Conservation (phyloP, 83 land plant genomes). For the Picea mariana region DNA sequence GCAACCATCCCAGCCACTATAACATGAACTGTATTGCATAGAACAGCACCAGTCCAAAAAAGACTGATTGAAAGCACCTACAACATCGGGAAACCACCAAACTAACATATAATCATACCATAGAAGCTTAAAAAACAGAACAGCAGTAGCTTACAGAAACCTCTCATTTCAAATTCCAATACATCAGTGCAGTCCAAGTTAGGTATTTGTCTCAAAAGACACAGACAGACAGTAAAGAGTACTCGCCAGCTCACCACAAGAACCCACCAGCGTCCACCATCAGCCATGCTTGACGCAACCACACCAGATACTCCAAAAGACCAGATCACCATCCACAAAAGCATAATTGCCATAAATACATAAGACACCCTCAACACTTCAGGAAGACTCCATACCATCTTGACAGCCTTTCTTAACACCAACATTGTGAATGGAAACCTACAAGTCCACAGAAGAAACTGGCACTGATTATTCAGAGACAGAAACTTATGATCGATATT, state of each 20-base stretch:
- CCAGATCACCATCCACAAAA: slow-evolving; percentile 89
- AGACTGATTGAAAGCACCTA: slow-evolving; percentile 87
- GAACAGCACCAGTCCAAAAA: slow-evolving; percentile 95
- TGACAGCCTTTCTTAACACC: slow-evolving; percentile 81
- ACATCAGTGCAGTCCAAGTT: neutral
- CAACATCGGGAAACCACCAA: slow-evolving; percentile 8
- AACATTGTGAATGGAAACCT: slow-evolving; percentile 93
- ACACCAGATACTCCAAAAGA: slow-evolving; percentile 90
- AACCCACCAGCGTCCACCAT: slow-evolving; percentile 82
- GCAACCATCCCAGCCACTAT: slow-evolving; percentile 85
- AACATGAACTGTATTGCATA: slow-evolving; percentile 89
- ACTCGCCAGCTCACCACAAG: slow-evolving; percentile 92
- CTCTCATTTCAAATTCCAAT: slow-evolving; percentile 7
- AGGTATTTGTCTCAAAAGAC: slow-evolving; percentile 6
- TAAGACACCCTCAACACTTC: slow-evolving; percentile 81
- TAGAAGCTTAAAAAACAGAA: neutral
- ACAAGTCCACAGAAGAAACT: neutral
- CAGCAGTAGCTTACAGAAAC: slow-evolving; percentile 14
- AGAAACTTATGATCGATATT: neutral
- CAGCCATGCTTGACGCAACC: slow-evolving; percentile 78
- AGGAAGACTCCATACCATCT: slow-evolving; percentile 76
- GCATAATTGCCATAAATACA: slow-evolving; percentile 69
- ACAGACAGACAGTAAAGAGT: slow-evolving; percentile 22
- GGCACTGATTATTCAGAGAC: neutral
- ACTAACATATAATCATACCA: neutral